Evolutionary conservation across 306 rosid genomes (phyloP), one percentile per base, ranked within the genome.

Genomic region (Corylus americana): DNA sequence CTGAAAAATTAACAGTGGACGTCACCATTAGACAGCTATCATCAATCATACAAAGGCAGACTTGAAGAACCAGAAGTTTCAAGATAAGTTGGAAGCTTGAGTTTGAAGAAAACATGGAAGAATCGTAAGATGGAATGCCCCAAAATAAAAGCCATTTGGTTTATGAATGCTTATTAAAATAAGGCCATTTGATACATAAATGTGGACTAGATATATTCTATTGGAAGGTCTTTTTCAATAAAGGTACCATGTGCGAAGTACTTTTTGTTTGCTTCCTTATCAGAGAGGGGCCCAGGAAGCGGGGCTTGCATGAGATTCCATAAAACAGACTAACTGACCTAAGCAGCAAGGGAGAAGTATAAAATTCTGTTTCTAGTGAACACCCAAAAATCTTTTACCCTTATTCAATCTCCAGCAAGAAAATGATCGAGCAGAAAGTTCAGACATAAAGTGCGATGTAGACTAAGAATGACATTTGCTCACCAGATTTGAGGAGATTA

Each of bases 401-500:
- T n/a, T 39, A 18, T 42, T 37, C 47, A 58, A 37, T 66, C 25
- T 66, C 49, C 22, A 66, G 35, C 47, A 66, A 66, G 37, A 17
- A 16, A 29, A 42, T 16, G 39, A 66, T 37, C 39, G 17, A 42
- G 27, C 14, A 66, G 49, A 8, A 62, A 66, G 48, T 37, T 47
- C 20, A 22, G 55, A 48, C 18, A 70, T 2, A 66, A 13, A 8
- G 22, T 14, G 14, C 7, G 7, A 20, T 71, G 42, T 14, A 48
- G 13, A 71, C 20, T 12, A 2, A 71, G 71, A 10, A 72, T 25
- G 62, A 69, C 35, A 70, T 61, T 77, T 37, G 74, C 96, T 85
- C 59, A 93, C 99, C 99, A 75, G 99, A 93, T 81, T 89, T 96
- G 67, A 91, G 90, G 63, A 96, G 98, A 87, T 96, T 93, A 55